Percentiles rank a stretch among this genome's conserved stretches.
phyloP scores from a whole-genome alignment of 2,329 filamentous ascomycete genomes.

The Dendrostoma leiphaemia region DNA sequence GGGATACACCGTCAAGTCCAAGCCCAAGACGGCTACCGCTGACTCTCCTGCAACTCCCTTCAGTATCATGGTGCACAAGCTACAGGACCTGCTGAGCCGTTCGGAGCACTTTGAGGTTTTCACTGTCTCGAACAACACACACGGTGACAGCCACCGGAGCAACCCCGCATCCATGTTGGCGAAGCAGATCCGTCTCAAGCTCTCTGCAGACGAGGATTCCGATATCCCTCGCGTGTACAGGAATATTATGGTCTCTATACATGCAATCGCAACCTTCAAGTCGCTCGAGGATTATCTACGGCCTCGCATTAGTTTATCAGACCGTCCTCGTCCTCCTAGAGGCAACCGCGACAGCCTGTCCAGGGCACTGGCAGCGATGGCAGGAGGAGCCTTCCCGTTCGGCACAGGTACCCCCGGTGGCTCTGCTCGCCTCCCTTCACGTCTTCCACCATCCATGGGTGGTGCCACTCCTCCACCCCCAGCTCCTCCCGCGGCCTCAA shows the following conservation, averaged over 20 bases:
- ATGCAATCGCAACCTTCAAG: constrained; percentile 97
- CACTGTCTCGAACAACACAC: constrained; percentile 77
- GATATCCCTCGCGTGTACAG: constrained; percentile 85
- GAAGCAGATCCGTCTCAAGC: constrained; percentile 86
- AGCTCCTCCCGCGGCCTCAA: constrained; percentile 38
- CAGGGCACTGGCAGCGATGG: constrained; percentile 72
- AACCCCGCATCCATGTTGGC: constrained; percentile 94
- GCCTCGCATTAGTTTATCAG: constrained; percentile 79
- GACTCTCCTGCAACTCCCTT: constrained; percentile 80
- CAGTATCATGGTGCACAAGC: constrained; percentile 85
- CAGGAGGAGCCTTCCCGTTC: constrained; percentile 62
- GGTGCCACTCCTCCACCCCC: constrained; percentile 31
- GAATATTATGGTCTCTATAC: constrained; percentile 97
- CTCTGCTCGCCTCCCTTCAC: constrained; percentile 43
- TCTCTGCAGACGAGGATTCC: constrained; percentile 86
- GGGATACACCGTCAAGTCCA: constrained; percentile 67
- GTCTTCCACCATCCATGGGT: constrained; percentile 28
- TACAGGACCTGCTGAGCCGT: constrained; percentile 92
- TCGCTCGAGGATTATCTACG: constrained; percentile 93
- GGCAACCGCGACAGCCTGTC: constrained; percentile 60
- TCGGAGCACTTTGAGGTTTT: constrained; percentile 98
- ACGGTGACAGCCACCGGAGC: constrained; percentile 68
- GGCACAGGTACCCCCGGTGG: constrained; percentile 47
- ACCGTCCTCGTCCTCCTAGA: constrained; percentile 56
- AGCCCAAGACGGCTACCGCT: constrained; percentile 59